Evolutionary conservation across 2,329 filamentous ascomycete genomes (phyloP).

Genomic region (Colletotrichum lupini): DNA sequence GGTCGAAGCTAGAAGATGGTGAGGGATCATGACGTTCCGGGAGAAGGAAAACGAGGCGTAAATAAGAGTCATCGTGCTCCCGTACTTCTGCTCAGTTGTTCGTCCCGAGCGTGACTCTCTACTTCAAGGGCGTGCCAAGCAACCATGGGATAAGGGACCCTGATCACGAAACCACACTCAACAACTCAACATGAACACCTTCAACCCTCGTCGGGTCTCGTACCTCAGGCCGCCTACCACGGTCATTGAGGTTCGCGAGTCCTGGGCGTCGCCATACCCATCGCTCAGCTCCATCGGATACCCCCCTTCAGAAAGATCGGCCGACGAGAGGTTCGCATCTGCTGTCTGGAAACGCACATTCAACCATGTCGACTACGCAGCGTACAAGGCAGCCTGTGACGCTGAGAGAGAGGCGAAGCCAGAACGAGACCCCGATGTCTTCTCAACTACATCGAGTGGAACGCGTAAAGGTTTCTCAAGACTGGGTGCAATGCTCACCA

Average conservation of each 20-base stretch:
- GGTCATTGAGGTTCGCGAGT: not conserved
- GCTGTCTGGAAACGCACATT: slow-evolving; percentile 28
- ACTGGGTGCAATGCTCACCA: slow-evolving; percentile 26
- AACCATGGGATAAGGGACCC: slow-evolving; percentile 12
- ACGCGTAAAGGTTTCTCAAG: slow-evolving; percentile 9
- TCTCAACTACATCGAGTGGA: not conserved
- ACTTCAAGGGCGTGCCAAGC: not conserved
- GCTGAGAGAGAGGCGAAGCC: slow-evolving; percentile 25
- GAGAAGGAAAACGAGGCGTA: slow-evolving; percentile 2
- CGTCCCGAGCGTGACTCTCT: not conserved
- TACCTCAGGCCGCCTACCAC: slow-evolving; percentile 21
- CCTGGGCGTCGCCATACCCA: slow-evolving; percentile 23
- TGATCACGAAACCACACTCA: not conserved
- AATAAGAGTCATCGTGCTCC: slow-evolving; percentile 26
- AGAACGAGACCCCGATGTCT: slow-evolving; percentile 15
- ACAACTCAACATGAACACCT: slow-evolving; percentile 28
- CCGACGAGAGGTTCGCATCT: slow-evolving; percentile 23
- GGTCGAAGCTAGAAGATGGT: slow-evolving; percentile 9
- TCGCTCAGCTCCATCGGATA: slow-evolving; percentile 32
- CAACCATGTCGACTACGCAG: slow-evolving; percentile 31
- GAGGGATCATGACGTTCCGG: slow-evolving; percentile 18
- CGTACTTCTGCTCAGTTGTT: not conserved
- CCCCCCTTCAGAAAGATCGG: slow-evolving; percentile 8
- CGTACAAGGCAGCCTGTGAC: slow-evolving; percentile 30
- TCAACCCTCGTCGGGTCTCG: slow-evolving; percentile 33